Conservation (phyloP, 2,329 filamentous ascomycete genomes). For the Aureobasidium musti region DNA sequence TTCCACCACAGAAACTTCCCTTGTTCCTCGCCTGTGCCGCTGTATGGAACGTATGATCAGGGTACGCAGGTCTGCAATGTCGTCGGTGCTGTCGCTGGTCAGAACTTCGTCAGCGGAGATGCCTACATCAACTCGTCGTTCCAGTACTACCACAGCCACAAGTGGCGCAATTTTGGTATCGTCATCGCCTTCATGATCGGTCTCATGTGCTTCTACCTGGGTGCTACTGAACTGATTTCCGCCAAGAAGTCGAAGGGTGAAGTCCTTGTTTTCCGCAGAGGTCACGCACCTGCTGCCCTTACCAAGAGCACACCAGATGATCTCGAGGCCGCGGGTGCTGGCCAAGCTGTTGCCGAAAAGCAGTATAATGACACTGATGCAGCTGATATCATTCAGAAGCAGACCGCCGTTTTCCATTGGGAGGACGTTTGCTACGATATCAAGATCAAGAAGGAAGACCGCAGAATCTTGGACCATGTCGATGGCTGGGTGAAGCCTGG, state of each 20-base stretch:
- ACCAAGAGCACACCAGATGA: conserved; percentile 36
- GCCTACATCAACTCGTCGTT: conserved; percentile 41
- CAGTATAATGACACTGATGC: conserved; percentile 36
- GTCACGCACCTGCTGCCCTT: conserved; percentile 46
- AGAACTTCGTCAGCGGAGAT: conserved; percentile 44
- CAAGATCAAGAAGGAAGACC: conserved; percentile 52
- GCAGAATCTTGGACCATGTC: conserved; percentile 58
- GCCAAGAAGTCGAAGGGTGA: conserved; percentile 56
- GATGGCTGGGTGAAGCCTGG: conserved; percentile 59
- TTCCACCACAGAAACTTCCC: conserved; percentile 66
- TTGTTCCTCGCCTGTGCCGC: conserved; percentile 51
- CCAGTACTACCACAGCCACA: conserved; percentile 44
- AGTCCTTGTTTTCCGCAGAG: conserved; percentile 51
- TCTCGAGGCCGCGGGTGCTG: conserved; percentile 34
- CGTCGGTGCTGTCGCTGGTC: conserved; percentile 47
- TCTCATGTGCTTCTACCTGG: conserved; percentile 48
- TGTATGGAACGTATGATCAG: conserved; percentile 43
- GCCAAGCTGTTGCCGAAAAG: conserved; percentile 29
- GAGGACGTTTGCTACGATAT: conserved; percentile 59
- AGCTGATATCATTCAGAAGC: conserved; percentile 45
- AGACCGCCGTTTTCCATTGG: conserved; percentile 54
- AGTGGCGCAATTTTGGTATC: conserved; percentile 53
- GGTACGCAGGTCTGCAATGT: conserved; percentile 45
- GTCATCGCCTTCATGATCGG: conserved; percentile 50
- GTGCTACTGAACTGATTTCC: conserved; percentile 50